These are phyloP conservation scores for Kurtzmaniella quercitrusa DNA, from an alignment of 1,139 yeast genomes.

Conservation along the genomic window DNA sequence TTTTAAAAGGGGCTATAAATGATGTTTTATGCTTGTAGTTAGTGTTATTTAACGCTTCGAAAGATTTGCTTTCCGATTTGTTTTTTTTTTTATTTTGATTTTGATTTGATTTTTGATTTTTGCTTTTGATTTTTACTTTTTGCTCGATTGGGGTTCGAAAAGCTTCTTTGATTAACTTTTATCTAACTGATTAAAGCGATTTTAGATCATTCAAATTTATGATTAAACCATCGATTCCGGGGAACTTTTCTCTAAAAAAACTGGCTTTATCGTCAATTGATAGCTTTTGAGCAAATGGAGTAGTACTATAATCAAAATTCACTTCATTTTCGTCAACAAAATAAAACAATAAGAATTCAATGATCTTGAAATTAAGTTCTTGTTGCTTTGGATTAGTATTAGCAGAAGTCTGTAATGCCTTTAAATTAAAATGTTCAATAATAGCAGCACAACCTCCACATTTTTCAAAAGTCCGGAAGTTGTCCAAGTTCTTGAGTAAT, in stretches of 20 bases:
- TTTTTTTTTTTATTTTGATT: background rate
- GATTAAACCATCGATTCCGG: slow-evolving; percentile 39
- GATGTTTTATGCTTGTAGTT: too few relatives aligned
- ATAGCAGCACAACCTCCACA: slow-evolving; percentile 54
- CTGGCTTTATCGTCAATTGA: slow-evolving; percentile 50
- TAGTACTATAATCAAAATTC: slow-evolving; percentile 13
- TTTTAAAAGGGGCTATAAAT: too few relatives aligned
- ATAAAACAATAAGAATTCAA: slow-evolving; percentile 71
- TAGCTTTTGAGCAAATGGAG: slow-evolving; percentile 24
- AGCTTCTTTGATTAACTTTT: too few relatives aligned
- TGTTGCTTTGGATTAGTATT: slow-evolving; percentile 27
- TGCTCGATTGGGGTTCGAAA: background rate
- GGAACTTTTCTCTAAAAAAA: slow-evolving; percentile 44
- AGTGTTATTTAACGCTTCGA: background rate
- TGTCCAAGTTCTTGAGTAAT: slow-evolving; percentile 52
- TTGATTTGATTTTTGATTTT: too few relatives aligned
- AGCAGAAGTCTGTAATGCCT: slow-evolving; percentile 2
- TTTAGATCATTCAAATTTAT: slow-evolving; percentile 36
- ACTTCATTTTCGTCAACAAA: slow-evolving; percentile 57
- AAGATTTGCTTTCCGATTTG: background rate
- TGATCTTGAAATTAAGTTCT: slow-evolving; percentile 52
- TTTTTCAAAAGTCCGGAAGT: slow-evolving; percentile 57
- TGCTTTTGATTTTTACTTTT: background rate
- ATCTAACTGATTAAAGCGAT: slow-evolving; percentile 11
- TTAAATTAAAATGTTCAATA: slow-evolving; percentile 35